Conservation (phyloP, 768 basidiomycete species). For the Kwoniella sp. region DNA sequence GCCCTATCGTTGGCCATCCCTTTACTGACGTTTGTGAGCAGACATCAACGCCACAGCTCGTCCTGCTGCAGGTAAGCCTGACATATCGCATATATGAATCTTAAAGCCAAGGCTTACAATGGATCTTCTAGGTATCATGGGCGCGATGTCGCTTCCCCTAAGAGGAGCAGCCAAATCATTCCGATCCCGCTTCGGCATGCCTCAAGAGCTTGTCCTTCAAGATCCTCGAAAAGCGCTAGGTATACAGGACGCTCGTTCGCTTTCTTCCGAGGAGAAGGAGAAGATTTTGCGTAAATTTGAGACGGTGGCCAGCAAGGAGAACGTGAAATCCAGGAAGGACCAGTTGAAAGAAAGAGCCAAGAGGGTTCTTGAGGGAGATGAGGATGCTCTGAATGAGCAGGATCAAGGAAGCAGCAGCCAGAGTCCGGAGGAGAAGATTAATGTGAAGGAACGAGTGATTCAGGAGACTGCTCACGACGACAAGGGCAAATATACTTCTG, state of each 20-base stretch:
- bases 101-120: background rate
- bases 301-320: slow-evolving; percentile 10
- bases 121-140: slow-evolving; percentile 37
- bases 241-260: slow-evolving; percentile 1
- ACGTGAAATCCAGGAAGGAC: slow-evolving; percentile 21
- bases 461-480: background rate
- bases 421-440: slow-evolving; percentile 15
- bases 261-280: slow-evolving; percentile 19
- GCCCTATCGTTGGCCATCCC: background rate
- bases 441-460: background rate
- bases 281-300: slow-evolving; percentile 16
- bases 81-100: background rate
- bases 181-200: slow-evolving; percentile 26
- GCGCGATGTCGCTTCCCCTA: slow-evolving; percentile 44
- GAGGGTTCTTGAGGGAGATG: slow-evolving; percentile 24
- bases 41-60: slow-evolving; percentile 55
- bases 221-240: slow-evolving; percentile 31
- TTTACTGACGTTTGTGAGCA: slow-evolving; percentile 6
- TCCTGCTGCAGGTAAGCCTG: slow-evolving; percentile 47
- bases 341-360: slow-evolving; percentile 23
- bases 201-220: slow-evolving; percentile 34
- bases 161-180: slow-evolving; percentile 39
- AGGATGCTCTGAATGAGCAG: slow-evolving; percentile 21
- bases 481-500: background rate
- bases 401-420: background rate